phyloP scores from a whole-genome alignment of 352 stramenopile genomes.

The Peronospora farinosa region DNA sequence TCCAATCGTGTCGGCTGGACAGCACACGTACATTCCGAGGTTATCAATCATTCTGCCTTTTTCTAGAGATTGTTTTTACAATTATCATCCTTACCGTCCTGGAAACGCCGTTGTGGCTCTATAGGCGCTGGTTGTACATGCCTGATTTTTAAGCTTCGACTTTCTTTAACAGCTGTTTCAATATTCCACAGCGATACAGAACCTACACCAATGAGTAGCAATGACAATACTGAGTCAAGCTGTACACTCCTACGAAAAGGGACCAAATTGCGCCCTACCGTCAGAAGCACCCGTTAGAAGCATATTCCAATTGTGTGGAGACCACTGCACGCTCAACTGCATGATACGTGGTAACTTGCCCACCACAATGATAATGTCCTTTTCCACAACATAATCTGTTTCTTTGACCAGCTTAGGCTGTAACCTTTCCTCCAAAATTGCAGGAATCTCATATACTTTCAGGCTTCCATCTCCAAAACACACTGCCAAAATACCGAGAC shows the following conservation, averaged over 20 bases:
- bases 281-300: slow-evolving; percentile 78
- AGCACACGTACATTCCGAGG: slow-evolving; percentile 5
- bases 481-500: slow-evolving; percentile 59
- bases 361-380: slow-evolving; percentile 37
- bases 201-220: slow-evolving; percentile 25
- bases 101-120: slow-evolving; percentile 70
- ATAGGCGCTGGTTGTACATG: slow-evolving; percentile 22
- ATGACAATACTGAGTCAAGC: slow-evolving; percentile 6
- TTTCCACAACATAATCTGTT: slow-evolving; percentile 33
- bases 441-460: slow-evolving; percentile 60
- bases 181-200: slow-evolving; percentile 79
- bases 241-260: neutral
- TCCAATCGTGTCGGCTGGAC: slow-evolving; percentile 63
- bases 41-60: slow-evolving; percentile 4
- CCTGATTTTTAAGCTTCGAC: slow-evolving; percentile 1
- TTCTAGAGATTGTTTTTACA: neutral
- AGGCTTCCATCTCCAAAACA: slow-evolving; percentile 74
- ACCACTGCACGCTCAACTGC: slow-evolving; percentile 72
- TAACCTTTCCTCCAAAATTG: slow-evolving; percentile 34
- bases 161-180: slow-evolving; percentile 22
- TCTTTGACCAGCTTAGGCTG: slow-evolving; percentile 13
- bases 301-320: slow-evolving; percentile 55
- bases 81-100: slow-evolving; percentile 48
- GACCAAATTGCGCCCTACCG: slow-evolving; percentile 27
- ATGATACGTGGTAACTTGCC: slow-evolving; percentile 42